Evolutionary conservation across 345 rosid species (phyloP).

Genomic region (Lumnitzera racemosa): DNA sequence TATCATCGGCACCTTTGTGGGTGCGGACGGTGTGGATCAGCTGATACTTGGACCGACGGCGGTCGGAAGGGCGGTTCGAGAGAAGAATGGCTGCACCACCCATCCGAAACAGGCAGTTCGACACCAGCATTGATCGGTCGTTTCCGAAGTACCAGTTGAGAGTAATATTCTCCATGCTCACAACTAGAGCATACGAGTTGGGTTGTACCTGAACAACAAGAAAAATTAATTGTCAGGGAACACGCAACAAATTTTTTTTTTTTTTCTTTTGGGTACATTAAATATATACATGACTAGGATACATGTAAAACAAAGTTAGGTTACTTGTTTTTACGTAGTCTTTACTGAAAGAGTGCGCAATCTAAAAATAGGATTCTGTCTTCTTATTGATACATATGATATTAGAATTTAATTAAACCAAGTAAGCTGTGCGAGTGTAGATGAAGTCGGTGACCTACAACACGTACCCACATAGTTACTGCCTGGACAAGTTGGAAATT

Average conservation of each 20-base stretch:
- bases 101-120: slow-evolving; percentile 92
- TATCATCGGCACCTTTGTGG: slow-evolving; percentile 83
- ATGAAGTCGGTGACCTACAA: too few species aligned
- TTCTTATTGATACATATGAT: too few species aligned
- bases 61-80: slow-evolving; percentile 61
- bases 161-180: slow-evolving; percentile 91
- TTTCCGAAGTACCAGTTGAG: slow-evolving; percentile 89
- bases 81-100: slow-evolving; percentile 94
- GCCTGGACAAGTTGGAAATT: too few species aligned
- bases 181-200: slow-evolving; percentile 79
- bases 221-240: neutral
- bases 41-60: slow-evolving; percentile 79
- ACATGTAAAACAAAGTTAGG: too few species aligned
- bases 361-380: too few species aligned
- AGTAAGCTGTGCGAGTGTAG: too few species aligned
- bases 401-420: too few species aligned
- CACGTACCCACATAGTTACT: too few species aligned
- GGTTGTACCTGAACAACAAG: slow-evolving; percentile 49
- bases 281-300: too few species aligned
- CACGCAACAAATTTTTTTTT: neutral
- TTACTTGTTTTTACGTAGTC: too few species aligned
- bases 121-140: slow-evolving; percentile 84
- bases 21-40: slow-evolving; percentile 91
- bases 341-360: too few species aligned
- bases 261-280: neutral